Evolutionary conservation across 1,284 basidiomycete species (phyloP).

Genomic region (Volvariella surrecta): DNA sequence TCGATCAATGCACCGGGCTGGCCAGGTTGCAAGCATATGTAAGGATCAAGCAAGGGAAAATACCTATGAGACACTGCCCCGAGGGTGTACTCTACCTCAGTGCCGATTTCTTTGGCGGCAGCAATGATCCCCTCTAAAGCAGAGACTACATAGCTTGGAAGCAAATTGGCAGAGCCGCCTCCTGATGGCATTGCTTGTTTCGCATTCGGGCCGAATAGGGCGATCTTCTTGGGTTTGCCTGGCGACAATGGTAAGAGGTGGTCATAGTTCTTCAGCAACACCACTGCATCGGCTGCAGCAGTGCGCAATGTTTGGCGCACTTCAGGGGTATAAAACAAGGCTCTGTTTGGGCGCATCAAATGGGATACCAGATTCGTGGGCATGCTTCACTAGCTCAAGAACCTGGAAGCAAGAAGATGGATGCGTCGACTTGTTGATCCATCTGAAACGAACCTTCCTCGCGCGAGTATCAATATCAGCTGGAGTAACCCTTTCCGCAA

Average conservation of each 20-base stretch:
- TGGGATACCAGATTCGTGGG: conserved; percentile 31
- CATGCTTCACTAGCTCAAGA: conserved; percentile 28
- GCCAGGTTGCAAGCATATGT: conserved; percentile 21
- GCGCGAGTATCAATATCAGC: conserved; percentile 29
- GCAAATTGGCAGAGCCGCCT: conserved; percentile 43
- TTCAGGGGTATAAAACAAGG: conserved; percentile 34
- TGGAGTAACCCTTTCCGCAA: conserved; percentile 30
- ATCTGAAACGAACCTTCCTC: conserved; percentile 20
- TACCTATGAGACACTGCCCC: conserved; percentile 29
- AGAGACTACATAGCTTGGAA: conserved; percentile 36
- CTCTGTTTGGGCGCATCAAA: conserved; percentile 32
- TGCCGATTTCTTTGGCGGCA: conserved; percentile 29
- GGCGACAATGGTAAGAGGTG: conserved; percentile 31
- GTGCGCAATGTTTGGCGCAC: conserved; percentile 30
- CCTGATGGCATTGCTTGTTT: conserved; percentile 42
- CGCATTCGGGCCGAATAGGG: conserved; percentile 52
- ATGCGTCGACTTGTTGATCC: conserved; percentile 8
- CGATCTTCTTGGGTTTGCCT: conserved; percentile 29
- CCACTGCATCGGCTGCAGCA: conserved; percentile 35
- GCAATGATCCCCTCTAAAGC: conserved; percentile 39
- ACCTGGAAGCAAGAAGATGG: conserved; percentile 20
- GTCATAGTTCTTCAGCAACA: conserved; percentile 41
- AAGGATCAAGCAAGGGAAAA: conserved; percentile 27
- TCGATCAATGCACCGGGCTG: conserved; percentile 27
- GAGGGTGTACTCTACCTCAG: conserved; percentile 26